Base-by-base conservation (phyloP, 306 rosid genomes). In the Trifolium repens region DNA sequence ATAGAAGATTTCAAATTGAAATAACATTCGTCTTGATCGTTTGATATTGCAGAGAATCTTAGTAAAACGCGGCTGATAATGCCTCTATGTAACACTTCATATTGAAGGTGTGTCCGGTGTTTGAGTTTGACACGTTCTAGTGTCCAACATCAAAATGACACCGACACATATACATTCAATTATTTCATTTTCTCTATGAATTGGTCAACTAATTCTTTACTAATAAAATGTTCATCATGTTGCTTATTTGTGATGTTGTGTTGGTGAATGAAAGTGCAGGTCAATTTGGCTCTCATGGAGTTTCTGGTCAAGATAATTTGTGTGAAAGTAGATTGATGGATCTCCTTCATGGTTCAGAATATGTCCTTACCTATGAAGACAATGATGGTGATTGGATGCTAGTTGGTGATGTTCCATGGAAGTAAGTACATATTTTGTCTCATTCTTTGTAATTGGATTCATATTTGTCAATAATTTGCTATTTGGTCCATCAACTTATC, bases 351-450 rank as follows among this genome's bases (percentile, higher is more conserved):
- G 94, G 98, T 77, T 90, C 98, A 64, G 98, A 94, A 85, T 91
- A 57, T 84, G 97, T 90, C 71, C 96, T 90, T 80, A 94, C 98
- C 59, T 94, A 89, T 83, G 98, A 94, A 86, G 98, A 94, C 78
- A 91, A 90, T 72, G 98, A 94, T 80, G 91, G 89, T 15, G 98
- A 94, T 67, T 94, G 98, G 98, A 91, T 94, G 98, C 85, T 94
- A 15, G 98, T 94, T 85, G 98, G 98, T 61, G 98, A 94, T 81
- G 98, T 89, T 59, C 97, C 98, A 32, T 94, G 98, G 98, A 85
- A 85, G 98, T 94, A 89, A 91, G 98, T 84, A 44, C 19, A 69
- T 54, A 61, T 63, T 39, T 63, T 73, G 47, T 67, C 67, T 11
- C 9, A 27, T 9, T 59, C 9, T 8, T 24, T 22, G 9, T 9